These are phyloP conservation scores for Coniochaeta sp. DNA, from an alignment of 2,329 filamentous ascomycete species.

Conservation along the genomic window DNA sequence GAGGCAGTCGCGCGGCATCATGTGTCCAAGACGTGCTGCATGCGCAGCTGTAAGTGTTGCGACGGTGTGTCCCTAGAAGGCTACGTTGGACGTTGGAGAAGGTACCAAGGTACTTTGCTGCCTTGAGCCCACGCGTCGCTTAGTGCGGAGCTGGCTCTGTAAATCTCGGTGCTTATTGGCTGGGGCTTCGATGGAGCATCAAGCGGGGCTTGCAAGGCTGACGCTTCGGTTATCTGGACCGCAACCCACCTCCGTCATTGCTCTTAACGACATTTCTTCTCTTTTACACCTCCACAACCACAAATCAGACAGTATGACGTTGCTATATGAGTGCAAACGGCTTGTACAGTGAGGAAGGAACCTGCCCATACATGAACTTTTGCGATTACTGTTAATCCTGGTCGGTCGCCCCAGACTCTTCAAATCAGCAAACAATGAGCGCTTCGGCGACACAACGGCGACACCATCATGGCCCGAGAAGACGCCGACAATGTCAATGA, in stretches of 20 bases:
- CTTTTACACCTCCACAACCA: not conserved
- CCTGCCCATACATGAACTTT: no score
- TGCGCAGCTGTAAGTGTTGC: not conserved
- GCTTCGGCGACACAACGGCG: not conserved
- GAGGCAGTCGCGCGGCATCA: not conserved
- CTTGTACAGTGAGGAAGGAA: not conserved
- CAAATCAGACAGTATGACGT: not conserved
- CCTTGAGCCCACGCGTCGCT: not conserved
- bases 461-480: conserved; percentile 13
- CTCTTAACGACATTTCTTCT: not conserved
- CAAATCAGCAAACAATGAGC: not conserved
- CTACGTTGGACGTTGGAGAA: conserved; percentile 8
- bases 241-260: not conserved
- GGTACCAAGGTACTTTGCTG: conserved; percentile 2
- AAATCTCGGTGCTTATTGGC: no score
- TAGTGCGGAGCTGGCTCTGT: not conserved
- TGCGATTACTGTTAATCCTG: not conserved
- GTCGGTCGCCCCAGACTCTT: not conserved
- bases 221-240: not conserved
- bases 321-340: not conserved
- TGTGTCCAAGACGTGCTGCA: not conserved
- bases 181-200: not conserved
- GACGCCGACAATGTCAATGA: conserved; percentile 10
- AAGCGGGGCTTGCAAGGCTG: not conserved
- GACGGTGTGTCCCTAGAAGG: not conserved